A percentile compares a stretch with the other conserved stretches of the same genome.
These are phyloP conservation scores for Echinochloa phyllopogon DNA, from an alignment of 176 grass and related monocot genomes.

Conservation along the genomic window DNA sequence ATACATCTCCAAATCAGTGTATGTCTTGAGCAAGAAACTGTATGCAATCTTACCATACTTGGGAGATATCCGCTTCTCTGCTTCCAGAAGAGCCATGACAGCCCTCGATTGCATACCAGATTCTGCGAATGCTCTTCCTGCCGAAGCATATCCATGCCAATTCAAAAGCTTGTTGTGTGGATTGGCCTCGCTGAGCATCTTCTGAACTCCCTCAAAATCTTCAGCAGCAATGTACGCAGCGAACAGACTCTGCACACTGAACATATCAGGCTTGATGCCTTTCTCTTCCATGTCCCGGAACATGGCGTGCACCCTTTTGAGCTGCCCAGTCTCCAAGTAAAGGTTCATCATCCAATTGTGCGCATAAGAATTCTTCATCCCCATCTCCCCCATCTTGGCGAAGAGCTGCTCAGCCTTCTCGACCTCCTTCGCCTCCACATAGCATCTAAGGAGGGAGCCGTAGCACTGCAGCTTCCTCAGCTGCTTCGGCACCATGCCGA, in stretches of 20 bases:
- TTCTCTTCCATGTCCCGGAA: conserved; percentile 51
- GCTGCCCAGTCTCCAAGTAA: conserved; percentile 39
- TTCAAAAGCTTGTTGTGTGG: neutral
- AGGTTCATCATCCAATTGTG: conserved; percentile 62
- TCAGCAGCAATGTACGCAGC: conserved; percentile 24
- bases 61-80: conserved; percentile 40
- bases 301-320: conserved; percentile 43
- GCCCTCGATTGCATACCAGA: conserved; percentile 48
- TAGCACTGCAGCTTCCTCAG: conserved; percentile 56
- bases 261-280: conserved; percentile 41
- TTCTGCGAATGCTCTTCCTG: conserved; percentile 42
- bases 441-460: conserved; percentile 66
- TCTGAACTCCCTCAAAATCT: conserved; percentile 42
- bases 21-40: conserved; percentile 47
- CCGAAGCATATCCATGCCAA: conserved; percentile 48
- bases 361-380: conserved; percentile 21
- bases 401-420: conserved; percentile 64
- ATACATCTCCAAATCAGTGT: conserved; percentile 50
- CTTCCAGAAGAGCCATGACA: conserved; percentile 38
- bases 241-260: conserved; percentile 43
- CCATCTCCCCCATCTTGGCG: conserved; percentile 43
- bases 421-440: conserved; percentile 42
- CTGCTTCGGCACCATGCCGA: conserved; percentile 41
- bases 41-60: conserved; percentile 44
- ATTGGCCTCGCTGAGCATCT: conserved; percentile 40